These are phyloP conservation scores for Penicillium sp. DNA, from an alignment of 2,329 filamentous ascomycete species.

Conservation along the genomic window DNA sequence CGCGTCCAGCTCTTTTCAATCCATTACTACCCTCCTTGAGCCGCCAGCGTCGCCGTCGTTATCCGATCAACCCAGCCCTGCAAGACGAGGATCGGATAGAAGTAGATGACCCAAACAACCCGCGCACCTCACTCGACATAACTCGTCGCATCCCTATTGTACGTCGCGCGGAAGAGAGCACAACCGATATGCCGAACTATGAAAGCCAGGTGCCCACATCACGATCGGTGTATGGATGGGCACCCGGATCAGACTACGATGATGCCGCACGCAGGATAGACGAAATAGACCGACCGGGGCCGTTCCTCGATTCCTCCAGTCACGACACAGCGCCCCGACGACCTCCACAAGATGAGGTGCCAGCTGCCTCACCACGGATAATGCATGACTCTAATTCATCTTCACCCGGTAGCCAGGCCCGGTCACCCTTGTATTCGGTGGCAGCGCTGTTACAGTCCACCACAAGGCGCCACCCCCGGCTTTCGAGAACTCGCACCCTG, in stretches of 20 bases:
- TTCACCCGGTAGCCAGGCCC: constrained; percentile 16
- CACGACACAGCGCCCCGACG: constrained; percentile 25
- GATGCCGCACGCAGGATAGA: constrained; percentile 27
- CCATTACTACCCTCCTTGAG: constrained; percentile 25
- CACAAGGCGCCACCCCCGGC: constrained; percentile 38
- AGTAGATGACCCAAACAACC: constrained; percentile 30
- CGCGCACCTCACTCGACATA: constrained; percentile 36
- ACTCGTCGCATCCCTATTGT: constrained; percentile 43
- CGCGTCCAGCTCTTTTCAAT: constrained; percentile 30
- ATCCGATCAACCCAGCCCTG: constrained; percentile 20
- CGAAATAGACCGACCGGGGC: constrained; percentile 30
- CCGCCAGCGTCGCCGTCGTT: constrained; percentile 34
- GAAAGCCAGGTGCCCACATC: constrained; percentile 52
- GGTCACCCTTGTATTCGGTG: constrained; percentile 31
- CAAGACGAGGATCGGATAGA: constrained; percentile 38
- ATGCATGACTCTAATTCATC: constrained; percentile 8
- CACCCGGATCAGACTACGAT: constrained; percentile 46
- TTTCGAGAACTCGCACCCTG: constrained; percentile 38
- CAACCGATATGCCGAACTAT: constrained; percentile 50
- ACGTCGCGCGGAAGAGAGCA: constrained; percentile 40
- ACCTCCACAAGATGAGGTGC: constrained; percentile 25
- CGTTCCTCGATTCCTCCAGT: constrained; percentile 28
- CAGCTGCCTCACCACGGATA: constrained; percentile 19
- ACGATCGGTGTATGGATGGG: constrained; percentile 60
- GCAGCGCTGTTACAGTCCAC: constrained; percentile 43